Evolutionary conservation across 1,284 basidiomycete genomes (phyloP).

Genomic region (Neotropicomus parvogracilis): DNA sequence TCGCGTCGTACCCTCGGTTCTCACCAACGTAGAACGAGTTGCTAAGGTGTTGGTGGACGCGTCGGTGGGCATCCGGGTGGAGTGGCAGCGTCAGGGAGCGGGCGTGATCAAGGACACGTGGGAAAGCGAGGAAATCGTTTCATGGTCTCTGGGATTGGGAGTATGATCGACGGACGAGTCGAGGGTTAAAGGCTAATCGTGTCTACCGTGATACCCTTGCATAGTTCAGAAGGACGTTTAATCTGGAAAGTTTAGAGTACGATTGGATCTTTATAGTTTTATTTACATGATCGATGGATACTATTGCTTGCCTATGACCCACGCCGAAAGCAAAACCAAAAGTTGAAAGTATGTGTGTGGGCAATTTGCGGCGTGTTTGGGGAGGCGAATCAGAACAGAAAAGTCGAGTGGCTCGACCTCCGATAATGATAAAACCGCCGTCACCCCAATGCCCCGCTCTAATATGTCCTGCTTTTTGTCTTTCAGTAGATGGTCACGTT

Average conservation of each 20-base stretch:
- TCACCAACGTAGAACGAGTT: conserved; percentile 22
- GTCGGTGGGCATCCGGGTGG: conserved; percentile 27
- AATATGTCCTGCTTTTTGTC: background rate
- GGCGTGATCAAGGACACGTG: conserved; percentile 23
- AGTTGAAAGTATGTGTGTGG: too few species aligned
- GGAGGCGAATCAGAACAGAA: too few species aligned
- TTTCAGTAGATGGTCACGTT: conserved; percentile 20
- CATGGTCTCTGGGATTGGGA: conserved; percentile 25
- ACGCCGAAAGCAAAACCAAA: too few species aligned
- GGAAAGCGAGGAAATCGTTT: conserved; percentile 29
- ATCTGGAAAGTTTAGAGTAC: too few species aligned
- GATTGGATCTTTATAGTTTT: too few species aligned
- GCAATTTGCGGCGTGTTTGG: too few species aligned
- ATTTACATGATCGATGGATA: too few species aligned
- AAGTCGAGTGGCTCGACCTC: too few species aligned
- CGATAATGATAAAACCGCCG: too few species aligned
- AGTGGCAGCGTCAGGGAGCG: conserved; percentile 24
- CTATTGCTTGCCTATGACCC: too few species aligned
- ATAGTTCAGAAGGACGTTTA: background rate
- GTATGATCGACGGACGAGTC: conserved; percentile 10
- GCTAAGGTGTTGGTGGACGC: conserved; percentile 27
- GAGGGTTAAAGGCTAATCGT: background rate
- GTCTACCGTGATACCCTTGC: background rate
- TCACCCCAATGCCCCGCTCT: too few species aligned
- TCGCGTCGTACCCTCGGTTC: conserved; percentile 22